These are phyloP conservation scores for Dinochytrium kinnereticum DNA, from an alignment of 371 early-diverging fungal species.

Conservation along the genomic window DNA sequence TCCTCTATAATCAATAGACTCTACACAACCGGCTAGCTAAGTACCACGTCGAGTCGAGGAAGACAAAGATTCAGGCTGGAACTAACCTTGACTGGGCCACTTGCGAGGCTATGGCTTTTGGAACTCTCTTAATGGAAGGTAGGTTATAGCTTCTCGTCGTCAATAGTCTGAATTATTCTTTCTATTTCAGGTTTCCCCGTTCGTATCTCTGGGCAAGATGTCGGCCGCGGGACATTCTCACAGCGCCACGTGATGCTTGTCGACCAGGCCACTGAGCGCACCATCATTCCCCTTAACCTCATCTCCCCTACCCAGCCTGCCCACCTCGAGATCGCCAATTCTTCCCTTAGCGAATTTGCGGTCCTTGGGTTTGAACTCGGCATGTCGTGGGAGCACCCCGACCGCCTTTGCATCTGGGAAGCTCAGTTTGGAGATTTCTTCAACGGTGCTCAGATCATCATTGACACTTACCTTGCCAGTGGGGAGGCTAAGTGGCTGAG, in stretches of 20 bases:
- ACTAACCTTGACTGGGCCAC: constrained; percentile 93
- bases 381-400: constrained; percentile 85
- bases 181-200: constrained; percentile 65
- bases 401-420: constrained; percentile 90
- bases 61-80: constrained; percentile 70
- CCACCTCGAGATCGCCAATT: constrained; percentile 88
- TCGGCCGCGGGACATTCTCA: constrained; percentile 96
- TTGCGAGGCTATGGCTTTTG: constrained; percentile 93
- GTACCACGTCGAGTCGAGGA: constrained; percentile 83
- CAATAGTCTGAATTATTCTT: background rate
- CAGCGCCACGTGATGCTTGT: constrained; percentile 93
- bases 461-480: constrained; percentile 87
- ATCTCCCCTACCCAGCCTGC: constrained; percentile 51
- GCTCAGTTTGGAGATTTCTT: constrained; percentile 98
- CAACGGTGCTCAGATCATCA: constrained; percentile 95
- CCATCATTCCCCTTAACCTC: constrained; percentile 81
- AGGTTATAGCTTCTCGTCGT: background rate
- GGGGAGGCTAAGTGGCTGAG: constrained; percentile 96
- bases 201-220: constrained; percentile 96
- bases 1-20: constrained; percentile 32
- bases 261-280: constrained; percentile 74
- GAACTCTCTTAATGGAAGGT: constrained; percentile 81
- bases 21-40: constrained; percentile 87
- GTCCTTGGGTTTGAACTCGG: constrained; percentile 96
- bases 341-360: constrained; percentile 88